Percentiles rank a stretch among this genome's conserved stretches.
phyloP scores from a whole-genome alignment of 495 filamentous ascomycete genomes.

The Podospora pseudopauciseta region DNA sequence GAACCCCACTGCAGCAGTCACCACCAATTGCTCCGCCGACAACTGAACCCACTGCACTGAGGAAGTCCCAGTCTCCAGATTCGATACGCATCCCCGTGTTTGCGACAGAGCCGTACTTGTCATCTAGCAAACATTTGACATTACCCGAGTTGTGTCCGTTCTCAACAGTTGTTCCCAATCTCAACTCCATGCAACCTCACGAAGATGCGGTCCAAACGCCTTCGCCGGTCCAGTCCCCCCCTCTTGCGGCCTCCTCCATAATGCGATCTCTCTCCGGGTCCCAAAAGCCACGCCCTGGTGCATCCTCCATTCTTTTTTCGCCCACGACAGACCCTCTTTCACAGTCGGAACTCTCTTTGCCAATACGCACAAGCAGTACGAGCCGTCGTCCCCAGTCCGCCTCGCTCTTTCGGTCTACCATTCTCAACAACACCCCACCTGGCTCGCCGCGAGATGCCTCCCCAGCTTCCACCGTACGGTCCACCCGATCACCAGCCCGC shows the following conservation, averaged over 20 bases:
- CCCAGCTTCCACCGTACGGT: conserved; percentile 41
- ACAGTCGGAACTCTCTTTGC: conserved; percentile 45
- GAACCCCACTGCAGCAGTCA: neutral
- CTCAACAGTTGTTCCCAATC: neutral
- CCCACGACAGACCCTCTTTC: conserved; percentile 26
- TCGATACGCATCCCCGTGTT: neutral
- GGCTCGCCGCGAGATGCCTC: conserved; percentile 54
- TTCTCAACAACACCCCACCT: conserved; percentile 40
- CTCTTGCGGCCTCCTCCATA: conserved; percentile 40
- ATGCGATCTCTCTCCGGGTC: conserved; percentile 19
- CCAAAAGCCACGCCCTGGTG: conserved; percentile 35
- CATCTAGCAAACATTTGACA: neutral
- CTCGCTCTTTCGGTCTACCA: conserved; percentile 55
- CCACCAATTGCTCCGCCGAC: conserved; percentile 8
- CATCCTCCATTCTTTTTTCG: conserved; percentile 26
- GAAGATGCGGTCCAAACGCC: conserved; percentile 39
- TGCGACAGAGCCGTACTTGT: neutral
- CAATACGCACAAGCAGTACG: conserved; percentile 41
- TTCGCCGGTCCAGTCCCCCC: conserved; percentile 40
- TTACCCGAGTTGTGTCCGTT: neutral
- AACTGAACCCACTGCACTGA: neutral
- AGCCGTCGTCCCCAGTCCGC: conserved; percentile 54
- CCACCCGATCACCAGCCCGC: conserved; percentile 53
- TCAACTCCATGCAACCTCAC: conserved; percentile 41
- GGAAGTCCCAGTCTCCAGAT: neutral